These are phyloP conservation scores for Conticribra guillardii DNA, from an alignment of 108 stramenopile species.

Conservation along the genomic window DNA sequence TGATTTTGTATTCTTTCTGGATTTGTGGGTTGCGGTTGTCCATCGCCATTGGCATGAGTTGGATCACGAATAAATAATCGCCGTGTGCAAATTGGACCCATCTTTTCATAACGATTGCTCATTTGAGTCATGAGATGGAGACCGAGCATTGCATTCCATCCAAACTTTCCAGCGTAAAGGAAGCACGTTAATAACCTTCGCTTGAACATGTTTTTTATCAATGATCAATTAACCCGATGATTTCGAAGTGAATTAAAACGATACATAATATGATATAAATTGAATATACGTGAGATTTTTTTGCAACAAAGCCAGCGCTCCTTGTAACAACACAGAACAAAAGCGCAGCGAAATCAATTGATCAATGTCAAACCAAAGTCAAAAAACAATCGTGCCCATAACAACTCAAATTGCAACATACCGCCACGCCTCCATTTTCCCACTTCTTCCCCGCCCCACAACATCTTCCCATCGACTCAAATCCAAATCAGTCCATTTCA, in stretches of 20 bases:
- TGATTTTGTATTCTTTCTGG: background rate
- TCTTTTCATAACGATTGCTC: conserved; percentile 35
- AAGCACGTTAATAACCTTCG: conserved; percentile 39
- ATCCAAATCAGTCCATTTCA: conserved; percentile 21
- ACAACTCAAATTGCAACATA: background rate
- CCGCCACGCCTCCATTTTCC: conserved; percentile 40
- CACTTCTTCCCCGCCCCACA: conserved; percentile 7
- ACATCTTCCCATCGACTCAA: conserved; percentile 27
- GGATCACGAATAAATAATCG: background rate
- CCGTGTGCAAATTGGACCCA: conserved; percentile 43
- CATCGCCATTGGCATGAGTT: background rate
- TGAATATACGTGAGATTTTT: too few species aligned
- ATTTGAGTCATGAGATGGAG: conserved; percentile 44
- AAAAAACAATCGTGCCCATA: background rate
- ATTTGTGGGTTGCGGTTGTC: background rate
- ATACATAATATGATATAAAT: background rate
- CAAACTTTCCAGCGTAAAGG: conserved; percentile 39
- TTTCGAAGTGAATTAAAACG: background rate
- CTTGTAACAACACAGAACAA: too few species aligned
- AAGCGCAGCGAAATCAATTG: too few species aligned
- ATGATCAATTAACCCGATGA: background rate
- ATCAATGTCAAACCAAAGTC: too few species aligned
- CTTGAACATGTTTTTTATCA: background rate
- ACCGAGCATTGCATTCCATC: conserved; percentile 24
- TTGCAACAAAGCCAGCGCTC: too few species aligned